Base-by-base conservation (phyloP, 495 filamentous ascomycete species). In the Talaromyces proteolyticus region DNA sequence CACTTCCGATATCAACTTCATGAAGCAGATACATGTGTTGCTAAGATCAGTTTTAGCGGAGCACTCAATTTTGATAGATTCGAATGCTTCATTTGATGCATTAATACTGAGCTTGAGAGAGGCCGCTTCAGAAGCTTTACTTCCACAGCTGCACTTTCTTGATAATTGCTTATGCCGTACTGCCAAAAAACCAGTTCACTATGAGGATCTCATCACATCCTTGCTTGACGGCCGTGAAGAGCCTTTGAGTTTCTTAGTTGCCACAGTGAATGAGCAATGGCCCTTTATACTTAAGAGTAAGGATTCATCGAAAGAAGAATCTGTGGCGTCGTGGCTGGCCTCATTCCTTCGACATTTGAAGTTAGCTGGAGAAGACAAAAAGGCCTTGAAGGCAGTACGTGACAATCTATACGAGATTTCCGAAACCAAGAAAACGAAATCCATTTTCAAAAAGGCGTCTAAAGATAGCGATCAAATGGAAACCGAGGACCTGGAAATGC, bases 141-240 rank as follows among this genome's bases (percentile, higher is more conserved):
- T 57, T 24, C 56, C 55, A 3, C 68, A 69, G 50, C 29, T 74
- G 38, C 52, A 76, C 3, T 95, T 92, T 55, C 60, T 96, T 45
- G 90, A 96, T 52, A 88, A 91, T 43, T 93, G 88, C 61, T 68
- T 84, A 16, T 77, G 76, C 37, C 80, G 89, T 14, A 82, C 84
- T 42, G 79, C 81, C 4, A 83, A 80, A 45, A 80, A 79, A 36
- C 83, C 86, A 5, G 78, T 89, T 55, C 90, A 94, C 57, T 92
- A 93, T 58, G 65, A 86, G 6, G 80, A 86, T 43, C 45, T 73
- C 14, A 53, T 73, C 26, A 49, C 46, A 1, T 56, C 57, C 49
- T 57, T 67, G 45, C 63, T 72, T 12, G 60, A 75, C 26, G 67
- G 70, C 29, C 51, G 65, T 3, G 56, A 64, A 17, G 51, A 50